Conservation (phyloP, 2,329 filamentous ascomycete species). For the Dactylellina parvicollis region DNA sequence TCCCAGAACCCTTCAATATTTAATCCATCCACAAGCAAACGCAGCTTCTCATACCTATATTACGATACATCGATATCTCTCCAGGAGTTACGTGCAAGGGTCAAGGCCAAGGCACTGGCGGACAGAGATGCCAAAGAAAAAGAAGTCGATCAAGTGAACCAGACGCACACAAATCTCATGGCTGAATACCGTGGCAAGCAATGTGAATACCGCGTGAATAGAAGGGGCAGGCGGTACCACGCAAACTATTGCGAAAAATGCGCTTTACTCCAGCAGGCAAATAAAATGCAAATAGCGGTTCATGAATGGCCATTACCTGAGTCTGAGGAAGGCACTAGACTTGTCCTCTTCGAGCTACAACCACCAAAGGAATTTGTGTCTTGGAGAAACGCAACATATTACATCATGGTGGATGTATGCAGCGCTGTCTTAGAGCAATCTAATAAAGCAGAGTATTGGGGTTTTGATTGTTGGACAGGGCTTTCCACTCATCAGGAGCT, state of each 20-base stretch:
- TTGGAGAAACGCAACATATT: constrained; percentile 56
- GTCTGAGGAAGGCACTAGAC: neutral
- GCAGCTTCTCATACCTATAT: constrained; percentile 65
- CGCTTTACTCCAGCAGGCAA: constrained; percentile 58
- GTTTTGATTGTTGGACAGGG: constrained; percentile 2
- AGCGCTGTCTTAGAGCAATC: neutral
- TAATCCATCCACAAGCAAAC: constrained; percentile 55
- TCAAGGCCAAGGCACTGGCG: constrained; percentile 20
- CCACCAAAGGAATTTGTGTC: constrained; percentile 43
- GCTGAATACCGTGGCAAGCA: neutral
- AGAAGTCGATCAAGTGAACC: constrained; percentile 60
- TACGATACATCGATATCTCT: constrained; percentile 64
- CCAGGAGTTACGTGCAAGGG: constrained; percentile 57
- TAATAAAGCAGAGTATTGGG: neutral
- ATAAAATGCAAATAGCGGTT: constrained; percentile 63
- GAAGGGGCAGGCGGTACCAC: neutral
- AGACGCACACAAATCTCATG: constrained; percentile 59
- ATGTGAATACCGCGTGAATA: neutral
- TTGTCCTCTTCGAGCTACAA: constrained; percentile 53
- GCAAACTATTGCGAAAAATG: constrained; percentile 60
- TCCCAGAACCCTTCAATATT: constrained; percentile 60
- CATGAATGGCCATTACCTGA: constrained; percentile 70
- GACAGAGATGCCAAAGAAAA: constrained; percentile 58
- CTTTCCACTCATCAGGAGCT: neutral
- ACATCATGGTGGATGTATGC: constrained; percentile 48